Evolutionary conservation across 768 basidiomycete species (phyloP).

Genomic region (Coprinopsis marcescibilis): DNA sequence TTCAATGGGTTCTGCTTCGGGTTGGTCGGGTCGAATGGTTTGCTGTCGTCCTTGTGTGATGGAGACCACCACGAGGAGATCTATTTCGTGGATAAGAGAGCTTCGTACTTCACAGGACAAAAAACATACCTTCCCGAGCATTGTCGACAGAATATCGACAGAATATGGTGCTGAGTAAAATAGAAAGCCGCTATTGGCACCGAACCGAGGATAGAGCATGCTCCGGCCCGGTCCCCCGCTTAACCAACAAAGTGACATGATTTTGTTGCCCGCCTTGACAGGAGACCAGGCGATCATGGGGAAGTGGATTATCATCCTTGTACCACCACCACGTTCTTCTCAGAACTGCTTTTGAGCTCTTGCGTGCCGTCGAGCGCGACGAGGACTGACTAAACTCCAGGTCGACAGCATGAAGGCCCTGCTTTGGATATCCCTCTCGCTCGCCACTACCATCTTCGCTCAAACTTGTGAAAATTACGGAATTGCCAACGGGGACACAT

Average conservation of each 20-base stretch:
- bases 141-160: constrained; percentile 17
- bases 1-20: constrained; percentile 86
- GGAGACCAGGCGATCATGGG: too few species aligned
- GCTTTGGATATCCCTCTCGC: constrained; percentile 6
- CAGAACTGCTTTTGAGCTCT: too few species aligned
- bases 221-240: too few species aligned
- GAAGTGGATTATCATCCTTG: too few species aligned
- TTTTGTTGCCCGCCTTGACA: background rate
- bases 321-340: too few species aligned
- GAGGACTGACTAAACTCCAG: too few species aligned
- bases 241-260: constrained; percentile 1
- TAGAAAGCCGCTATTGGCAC: background rate
- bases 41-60: constrained; percentile 23
- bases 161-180: too few species aligned
- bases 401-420: background rate
- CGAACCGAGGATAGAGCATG: too few species aligned
- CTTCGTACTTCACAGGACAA: background rate
- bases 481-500: constrained; percentile 45
- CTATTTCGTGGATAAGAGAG: constrained; percentile 22
- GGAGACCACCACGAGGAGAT: constrained; percentile 55
- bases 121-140: constrained; percentile 37
- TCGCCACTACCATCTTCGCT: constrained; percentile 17
- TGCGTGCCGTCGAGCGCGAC: too few species aligned
- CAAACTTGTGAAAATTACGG: constrained; percentile 72
- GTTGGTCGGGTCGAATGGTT: constrained; percentile 64